These are phyloP conservation scores for Ampelocalamus luodianensis DNA, from an alignment of 176 grass and related monocot genomes.

Conservation along the genomic window DNA sequence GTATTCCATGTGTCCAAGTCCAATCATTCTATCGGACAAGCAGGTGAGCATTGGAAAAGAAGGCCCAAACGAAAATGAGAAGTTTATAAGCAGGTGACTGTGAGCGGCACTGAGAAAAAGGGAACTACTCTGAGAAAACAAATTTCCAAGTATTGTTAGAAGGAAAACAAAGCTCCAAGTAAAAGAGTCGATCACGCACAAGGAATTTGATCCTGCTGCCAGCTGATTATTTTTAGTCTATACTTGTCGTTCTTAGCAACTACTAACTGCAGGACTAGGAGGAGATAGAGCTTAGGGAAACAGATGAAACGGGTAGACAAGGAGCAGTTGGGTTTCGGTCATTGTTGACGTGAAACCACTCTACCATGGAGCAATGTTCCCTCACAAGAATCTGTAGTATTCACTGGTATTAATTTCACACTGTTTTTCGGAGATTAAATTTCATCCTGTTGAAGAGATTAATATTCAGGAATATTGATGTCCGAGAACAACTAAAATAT, in stretches of 20 bases:
- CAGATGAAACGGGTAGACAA: neutral
- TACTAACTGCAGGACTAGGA: neutral
- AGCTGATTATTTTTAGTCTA: neutral
- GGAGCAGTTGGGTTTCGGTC: neutral
- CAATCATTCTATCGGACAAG: conserved; percentile 16
- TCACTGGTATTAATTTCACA: neutral
- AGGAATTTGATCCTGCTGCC: conserved; percentile 1
- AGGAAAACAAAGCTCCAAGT: neutral
- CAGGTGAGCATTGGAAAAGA: neutral
- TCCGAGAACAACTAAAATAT: neutral
- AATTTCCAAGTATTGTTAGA: neutral
- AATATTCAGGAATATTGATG: neutral
- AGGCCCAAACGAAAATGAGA: neutral
- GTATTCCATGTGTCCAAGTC: neutral
- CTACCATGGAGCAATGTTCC: neutral
- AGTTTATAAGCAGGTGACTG: neutral
- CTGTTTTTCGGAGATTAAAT: neutral
- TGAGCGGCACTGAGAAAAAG: conserved; percentile 9
- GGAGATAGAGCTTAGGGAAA: neutral
- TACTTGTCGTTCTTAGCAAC: neutral
- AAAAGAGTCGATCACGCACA: neutral
- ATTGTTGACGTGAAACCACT: neutral
- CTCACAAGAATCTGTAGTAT: neutral
- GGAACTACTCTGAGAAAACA: neutral
- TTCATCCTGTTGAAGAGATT: neutral